Conservation (phyloP, 176 grass and related monocot genomes). For the Calamus simplicifolius region DNA sequence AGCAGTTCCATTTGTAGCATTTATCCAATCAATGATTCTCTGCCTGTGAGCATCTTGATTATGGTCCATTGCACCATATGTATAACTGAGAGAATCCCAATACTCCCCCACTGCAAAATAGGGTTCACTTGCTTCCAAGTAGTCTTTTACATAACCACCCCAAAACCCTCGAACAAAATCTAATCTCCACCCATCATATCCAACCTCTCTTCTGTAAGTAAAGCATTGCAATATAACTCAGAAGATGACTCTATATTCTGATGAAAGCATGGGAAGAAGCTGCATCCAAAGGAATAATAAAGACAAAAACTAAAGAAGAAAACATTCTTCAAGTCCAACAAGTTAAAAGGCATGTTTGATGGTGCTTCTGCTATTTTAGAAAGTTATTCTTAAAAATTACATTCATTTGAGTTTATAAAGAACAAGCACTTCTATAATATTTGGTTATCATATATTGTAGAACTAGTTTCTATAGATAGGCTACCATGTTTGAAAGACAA, state of each 20-base stretch:
- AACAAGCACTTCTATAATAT: no score
- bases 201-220: constrained; percentile 69
- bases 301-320: no score
- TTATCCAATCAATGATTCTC: constrained; percentile 98
- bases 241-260: background rate
- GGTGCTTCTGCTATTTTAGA: no score
- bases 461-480: no score
- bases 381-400: no score
- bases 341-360: no score
- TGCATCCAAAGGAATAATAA: no score
- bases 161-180: constrained; percentile 99
- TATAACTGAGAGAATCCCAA: constrained; percentile 98
- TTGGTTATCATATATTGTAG: no score
- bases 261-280: no score
- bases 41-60: constrained; percentile 58
- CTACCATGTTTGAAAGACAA: no score
- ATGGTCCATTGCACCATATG: constrained; percentile 90
- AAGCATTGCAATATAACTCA: background rate
- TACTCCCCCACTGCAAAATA: constrained; percentile 97
- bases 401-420: no score
- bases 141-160: constrained; percentile 99
- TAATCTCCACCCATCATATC: constrained; percentile 96
- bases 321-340: no score
- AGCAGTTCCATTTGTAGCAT: constrained; percentile 81
- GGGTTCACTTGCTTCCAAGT: constrained; percentile 78